Percentiles rank a stretch among this genome's conserved stretches.
These are phyloP conservation scores for Incumbomyces delicatus DNA, from an alignment of 2,329 filamentous ascomycete genomes.

Conservation along the genomic window DNA sequence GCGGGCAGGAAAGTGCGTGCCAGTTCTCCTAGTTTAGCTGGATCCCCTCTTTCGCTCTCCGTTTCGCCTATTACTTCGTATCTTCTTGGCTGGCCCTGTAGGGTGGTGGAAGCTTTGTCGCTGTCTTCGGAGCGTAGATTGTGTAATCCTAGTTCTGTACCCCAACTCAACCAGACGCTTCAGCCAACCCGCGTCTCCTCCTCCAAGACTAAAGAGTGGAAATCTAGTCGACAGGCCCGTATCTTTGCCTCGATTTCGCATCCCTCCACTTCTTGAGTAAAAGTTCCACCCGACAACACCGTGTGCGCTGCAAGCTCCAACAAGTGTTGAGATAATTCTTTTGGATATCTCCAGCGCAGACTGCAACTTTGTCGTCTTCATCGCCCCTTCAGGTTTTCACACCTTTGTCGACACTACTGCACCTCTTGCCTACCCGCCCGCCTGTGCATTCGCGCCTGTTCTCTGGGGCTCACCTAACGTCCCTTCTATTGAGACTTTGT, in stretches of 20 bases:
- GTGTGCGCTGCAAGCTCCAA: slow-evolving; percentile 2
- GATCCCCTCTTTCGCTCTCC: slow-evolving; percentile 8
- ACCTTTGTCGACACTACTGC: slow-evolving; percentile 9
- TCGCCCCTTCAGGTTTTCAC: slow-evolving; percentile 7
- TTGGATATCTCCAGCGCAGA: slow-evolving; percentile 1
- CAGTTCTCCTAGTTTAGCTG: slow-evolving; percentile 7
- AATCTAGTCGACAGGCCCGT: slow-evolving; percentile 4
- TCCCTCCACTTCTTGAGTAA: slow-evolving; percentile 6
- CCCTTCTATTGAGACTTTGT: slow-evolving; percentile 1
- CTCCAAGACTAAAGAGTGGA: slow-evolving; percentile 1
- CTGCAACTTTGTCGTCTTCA: slow-evolving; percentile 3
- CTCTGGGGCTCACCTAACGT: not conserved
- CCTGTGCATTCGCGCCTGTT: slow-evolving; percentile 5
- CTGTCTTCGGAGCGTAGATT: slow-evolving; percentile 2
- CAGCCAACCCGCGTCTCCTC: slow-evolving; percentile 5
- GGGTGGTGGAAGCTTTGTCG: not conserved
- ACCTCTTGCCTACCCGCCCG: slow-evolving; percentile 9
- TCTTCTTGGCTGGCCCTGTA: not conserved
- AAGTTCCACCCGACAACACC: slow-evolving; percentile 4
- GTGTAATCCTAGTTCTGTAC: slow-evolving; percentile 4
- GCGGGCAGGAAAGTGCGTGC: slow-evolving; percentile 3
- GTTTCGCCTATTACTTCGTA: not conserved
- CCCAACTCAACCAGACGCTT: slow-evolving; percentile 5
- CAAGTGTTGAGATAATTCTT: slow-evolving; percentile 7
- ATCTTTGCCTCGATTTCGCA: slow-evolving; percentile 1